These are phyloP conservation scores for Moesziomyces aphidis DNA, from an alignment of 1,284 basidiomycete species.

Conservation along the genomic window DNA sequence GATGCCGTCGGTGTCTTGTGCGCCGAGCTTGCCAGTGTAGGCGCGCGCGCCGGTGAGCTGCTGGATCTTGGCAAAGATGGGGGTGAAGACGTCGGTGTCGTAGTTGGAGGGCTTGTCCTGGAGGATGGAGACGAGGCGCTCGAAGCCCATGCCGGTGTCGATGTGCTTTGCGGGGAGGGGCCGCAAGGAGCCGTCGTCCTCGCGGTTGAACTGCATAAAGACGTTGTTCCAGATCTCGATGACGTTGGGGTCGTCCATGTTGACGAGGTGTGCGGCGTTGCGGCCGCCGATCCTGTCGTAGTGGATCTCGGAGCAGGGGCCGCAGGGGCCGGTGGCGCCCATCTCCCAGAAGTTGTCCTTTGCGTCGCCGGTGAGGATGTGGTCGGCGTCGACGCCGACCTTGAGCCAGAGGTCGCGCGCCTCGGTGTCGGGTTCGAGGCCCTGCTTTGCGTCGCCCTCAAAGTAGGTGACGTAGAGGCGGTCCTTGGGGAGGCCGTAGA, in stretches of 20 bases:
- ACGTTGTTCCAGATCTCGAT: constrained; percentile 99
- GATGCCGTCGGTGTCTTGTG: constrained; percentile 91
- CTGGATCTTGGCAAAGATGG: constrained; percentile 88
- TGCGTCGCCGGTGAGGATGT: constrained; percentile 91
- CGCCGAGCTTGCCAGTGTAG: constrained; percentile 90
- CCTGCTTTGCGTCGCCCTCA: constrained; percentile 87
- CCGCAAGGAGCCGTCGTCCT: constrained; percentile 84
- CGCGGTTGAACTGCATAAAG: constrained; percentile 98
- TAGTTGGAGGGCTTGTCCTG: constrained; percentile 95
- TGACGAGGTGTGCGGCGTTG: constrained; percentile 90
- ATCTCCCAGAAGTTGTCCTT: constrained; percentile 99
- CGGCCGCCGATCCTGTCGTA: constrained; percentile 94
- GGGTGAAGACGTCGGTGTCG: constrained; percentile 94
- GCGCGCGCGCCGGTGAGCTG: constrained; percentile 87
- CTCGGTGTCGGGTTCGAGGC: constrained; percentile 89
- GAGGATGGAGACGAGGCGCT: constrained; percentile 92
- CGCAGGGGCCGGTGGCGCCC: constrained; percentile 97
- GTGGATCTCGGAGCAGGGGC: constrained; percentile 97
- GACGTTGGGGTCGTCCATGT: constrained; percentile 93
- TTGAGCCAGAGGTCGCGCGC: constrained; percentile 84
- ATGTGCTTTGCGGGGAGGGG: constrained; percentile 91
- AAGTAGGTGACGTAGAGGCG: constrained; percentile 98
- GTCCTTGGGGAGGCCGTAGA: constrained; percentile 89
- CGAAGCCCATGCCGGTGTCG: constrained; percentile 99
- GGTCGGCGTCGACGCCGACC: constrained; percentile 86